These are phyloP conservation scores for Pestalotiopsis sp. DNA, from an alignment of 2,329 filamentous ascomycete species.

Conservation along the genomic window DNA sequence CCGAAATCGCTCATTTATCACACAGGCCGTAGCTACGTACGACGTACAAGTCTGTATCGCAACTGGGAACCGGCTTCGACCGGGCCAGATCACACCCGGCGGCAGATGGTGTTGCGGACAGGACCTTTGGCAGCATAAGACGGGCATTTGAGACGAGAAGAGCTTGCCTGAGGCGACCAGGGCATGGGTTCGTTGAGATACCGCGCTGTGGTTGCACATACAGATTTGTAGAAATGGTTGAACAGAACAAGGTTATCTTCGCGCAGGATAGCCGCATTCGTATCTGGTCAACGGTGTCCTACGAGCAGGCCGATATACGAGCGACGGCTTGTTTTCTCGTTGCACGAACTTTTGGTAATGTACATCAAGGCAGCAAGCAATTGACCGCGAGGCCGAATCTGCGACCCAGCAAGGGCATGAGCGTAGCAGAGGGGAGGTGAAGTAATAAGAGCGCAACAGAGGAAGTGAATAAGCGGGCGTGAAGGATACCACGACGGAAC, in stretches of 20 bases:
- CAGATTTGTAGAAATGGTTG: not conserved
- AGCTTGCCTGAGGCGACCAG: not conserved
- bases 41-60: too few relatives aligned
- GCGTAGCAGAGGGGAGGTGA: not conserved
- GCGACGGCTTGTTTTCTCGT: not conserved
- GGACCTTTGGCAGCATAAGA: too few relatives aligned
- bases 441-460: not conserved
- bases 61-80: too few relatives aligned
- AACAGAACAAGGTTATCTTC: slow-evolving; percentile 1
- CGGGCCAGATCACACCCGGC: too few relatives aligned
- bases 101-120: too few relatives aligned
- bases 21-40: too few relatives aligned
- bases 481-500: not conserved
- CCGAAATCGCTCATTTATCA: too few relatives aligned
- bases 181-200: not conserved
- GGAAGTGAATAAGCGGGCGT: not conserved
- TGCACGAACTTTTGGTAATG: not conserved
- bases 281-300: not conserved
- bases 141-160: not conserved
- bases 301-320: not conserved
- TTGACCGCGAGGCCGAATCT: not conserved
- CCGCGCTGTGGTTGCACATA: not conserved
- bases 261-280: slow-evolving; percentile 4
- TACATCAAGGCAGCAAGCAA: not conserved
- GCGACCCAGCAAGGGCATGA: not conserved